phyloP scores from a whole-genome alignment of 176 grass and related monocot genomes.

The Coix lacrymajobi region DNA sequence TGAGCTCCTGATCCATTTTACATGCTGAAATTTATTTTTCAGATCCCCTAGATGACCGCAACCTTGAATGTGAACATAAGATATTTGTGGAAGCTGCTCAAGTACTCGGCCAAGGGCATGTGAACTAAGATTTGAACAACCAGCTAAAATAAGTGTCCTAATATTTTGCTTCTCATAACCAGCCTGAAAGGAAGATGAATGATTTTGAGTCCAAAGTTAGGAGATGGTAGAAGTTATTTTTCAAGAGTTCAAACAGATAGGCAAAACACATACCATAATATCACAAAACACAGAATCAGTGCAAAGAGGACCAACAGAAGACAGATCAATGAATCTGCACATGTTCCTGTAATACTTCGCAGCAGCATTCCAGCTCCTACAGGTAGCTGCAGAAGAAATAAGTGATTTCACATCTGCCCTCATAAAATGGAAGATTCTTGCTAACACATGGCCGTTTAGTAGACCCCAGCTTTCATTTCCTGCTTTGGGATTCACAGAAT shows the following conservation, averaged over 20 bases:
- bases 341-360: constrained; percentile 65
- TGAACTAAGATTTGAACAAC: constrained; percentile 74
- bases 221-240: constrained; percentile 27
- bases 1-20: constrained; percentile 71
- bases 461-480: constrained; percentile 62
- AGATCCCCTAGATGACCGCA: constrained; percentile 86
- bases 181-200: constrained; percentile 58
- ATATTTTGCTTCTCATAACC: constrained; percentile 79
- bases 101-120: constrained; percentile 60
- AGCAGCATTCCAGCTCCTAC: constrained; percentile 67
- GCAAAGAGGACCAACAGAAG: constrained; percentile 68
- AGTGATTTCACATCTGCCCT: constrained; percentile 80
- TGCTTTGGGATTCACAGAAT: background rate
- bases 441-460: constrained; percentile 55
- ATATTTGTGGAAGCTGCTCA: constrained; percentile 57
- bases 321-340: constrained; percentile 71
- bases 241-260: constrained; percentile 26
- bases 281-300: constrained; percentile 55
- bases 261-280: constrained; percentile 69
- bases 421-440: constrained; percentile 90
- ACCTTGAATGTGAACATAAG: constrained; percentile 71
- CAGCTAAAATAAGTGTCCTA: constrained; percentile 62
- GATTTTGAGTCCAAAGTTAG: constrained; percentile 15
- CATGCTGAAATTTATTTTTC: constrained; percentile 65
- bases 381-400: constrained; percentile 75